These are phyloP conservation scores for Chaetomium strumarium DNA, from an alignment of 2,329 filamentous ascomycete genomes.

Conservation along the genomic window DNA sequence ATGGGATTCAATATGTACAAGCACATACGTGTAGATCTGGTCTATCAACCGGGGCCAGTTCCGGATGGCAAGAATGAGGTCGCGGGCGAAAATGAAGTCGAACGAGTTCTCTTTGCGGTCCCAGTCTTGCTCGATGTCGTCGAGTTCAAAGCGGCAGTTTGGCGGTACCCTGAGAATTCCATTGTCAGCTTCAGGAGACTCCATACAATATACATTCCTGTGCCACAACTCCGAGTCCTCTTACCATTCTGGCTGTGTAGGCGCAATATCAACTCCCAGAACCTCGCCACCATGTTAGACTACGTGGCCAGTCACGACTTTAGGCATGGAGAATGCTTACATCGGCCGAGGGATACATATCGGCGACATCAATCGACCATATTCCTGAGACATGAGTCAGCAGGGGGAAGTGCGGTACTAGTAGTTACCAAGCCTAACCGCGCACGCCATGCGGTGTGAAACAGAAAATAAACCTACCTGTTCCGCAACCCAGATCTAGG, in stretches of 20 bases:
- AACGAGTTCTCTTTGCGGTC: conserved; percentile 33
- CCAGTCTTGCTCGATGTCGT: conserved; percentile 34
- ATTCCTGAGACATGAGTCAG: conserved; percentile 25
- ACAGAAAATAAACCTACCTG: conserved; percentile 2
- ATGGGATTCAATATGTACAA: neutral
- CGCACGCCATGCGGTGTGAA: neutral
- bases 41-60: conserved; percentile 34
- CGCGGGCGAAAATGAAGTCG: conserved; percentile 33
- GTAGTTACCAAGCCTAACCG: neutral
- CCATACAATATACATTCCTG: too few species aligned
- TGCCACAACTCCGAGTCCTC: neutral
- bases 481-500: conserved; percentile 30
- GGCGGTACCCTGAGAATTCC: conserved; percentile 28
- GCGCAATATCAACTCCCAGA: conserved; percentile 44
- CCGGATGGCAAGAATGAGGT: conserved; percentile 20
- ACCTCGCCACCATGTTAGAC: conserved; percentile 22
- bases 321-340: neutral
- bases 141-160: conserved; percentile 34
- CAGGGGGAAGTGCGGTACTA: neutral
- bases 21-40: conserved; percentile 27
- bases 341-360: conserved; percentile 17
- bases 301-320: neutral
- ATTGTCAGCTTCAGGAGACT: neutral
- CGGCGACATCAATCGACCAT: conserved; percentile 29
- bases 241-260: conserved; percentile 41